These are phyloP conservation scores for Cordyceps farinosa DNA, from an alignment of 2,329 filamentous ascomycete genomes.

Conservation along the genomic window DNA sequence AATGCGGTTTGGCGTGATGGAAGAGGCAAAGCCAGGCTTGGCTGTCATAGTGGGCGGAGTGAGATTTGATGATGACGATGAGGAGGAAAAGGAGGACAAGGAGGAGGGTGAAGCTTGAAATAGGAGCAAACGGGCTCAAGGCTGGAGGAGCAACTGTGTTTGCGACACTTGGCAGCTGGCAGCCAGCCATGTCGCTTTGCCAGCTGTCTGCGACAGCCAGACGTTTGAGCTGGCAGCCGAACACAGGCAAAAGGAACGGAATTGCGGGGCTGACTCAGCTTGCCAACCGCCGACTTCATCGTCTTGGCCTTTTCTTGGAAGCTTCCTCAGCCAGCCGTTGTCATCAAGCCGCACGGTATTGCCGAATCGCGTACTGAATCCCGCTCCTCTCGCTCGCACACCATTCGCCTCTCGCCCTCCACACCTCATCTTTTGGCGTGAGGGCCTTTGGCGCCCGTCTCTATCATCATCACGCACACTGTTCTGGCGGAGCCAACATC, in stretches of 20 bases:
- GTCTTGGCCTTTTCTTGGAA: neutral
- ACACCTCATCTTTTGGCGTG: neutral
- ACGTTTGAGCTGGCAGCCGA: neutral
- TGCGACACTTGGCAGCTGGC: neutral
- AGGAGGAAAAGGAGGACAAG: no score
- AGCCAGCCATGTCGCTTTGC: neutral
- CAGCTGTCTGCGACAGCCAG: neutral
- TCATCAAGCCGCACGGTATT: slow-evolving; percentile 11
- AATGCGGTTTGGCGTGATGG: neutral
- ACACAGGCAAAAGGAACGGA: neutral
- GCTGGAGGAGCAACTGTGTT: neutral
- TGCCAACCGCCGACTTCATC: neutral
- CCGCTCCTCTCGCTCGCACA: slow-evolving; percentile 1
- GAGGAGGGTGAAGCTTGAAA: neutral
- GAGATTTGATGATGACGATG: neutral
- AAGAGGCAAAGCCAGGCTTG: neutral
- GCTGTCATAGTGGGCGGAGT: neutral
- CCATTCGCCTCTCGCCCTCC: neutral
- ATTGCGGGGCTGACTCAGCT: slow-evolving; percentile 13
- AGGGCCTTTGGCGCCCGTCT: slow-evolving; percentile 7
- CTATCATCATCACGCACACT: slow-evolving; percentile 2
- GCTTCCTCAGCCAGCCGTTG: neutral
- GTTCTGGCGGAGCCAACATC: slow-evolving; percentile 4
- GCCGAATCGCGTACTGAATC: slow-evolving; percentile 13
- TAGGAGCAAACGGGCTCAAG: slow-evolving; percentile 1